Base-by-base conservation (phyloP, 441 rosid species). In the Corymbia calophylla region DNA sequence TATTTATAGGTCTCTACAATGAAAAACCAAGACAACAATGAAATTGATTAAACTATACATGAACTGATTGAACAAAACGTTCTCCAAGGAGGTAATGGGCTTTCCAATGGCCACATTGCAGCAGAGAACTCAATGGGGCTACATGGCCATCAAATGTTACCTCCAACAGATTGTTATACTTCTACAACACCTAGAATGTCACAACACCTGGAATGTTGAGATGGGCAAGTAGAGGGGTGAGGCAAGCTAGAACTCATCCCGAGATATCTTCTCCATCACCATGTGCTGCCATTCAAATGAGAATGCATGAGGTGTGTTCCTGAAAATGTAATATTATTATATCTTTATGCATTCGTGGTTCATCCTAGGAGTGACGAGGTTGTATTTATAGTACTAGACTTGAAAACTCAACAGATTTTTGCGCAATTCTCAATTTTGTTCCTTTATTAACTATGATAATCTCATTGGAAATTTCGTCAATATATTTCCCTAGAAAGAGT, bases 121-220 rank as follows among this genome's bases (percentile, higher is more conserved):
- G 39, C 4, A 53, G 27, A 0, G 23, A 56, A 56, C 60, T 1
- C 12, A 1, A 1, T 3, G 1, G 0, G 60, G 23, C 3, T 10
- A 0, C 29, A 56, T 8, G 25, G 29, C 60, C 5, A 0, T 0
- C 5, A 1, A 56, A 21, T 27, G 0, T 56, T 0, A 23, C 0
- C 8, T 56, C 2, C 2, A 9, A 56, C 60, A 0, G 0, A 7
- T 12, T 27, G 23, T 3, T 1, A 21, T 56, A 56, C 60, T 56
- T 56, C 60, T 4, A 1, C 27, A 0, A 21, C 60, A 21, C 23
- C 60, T 0, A 27, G 60, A 56, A 56, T 56, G 60, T 12, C 39
- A 1, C 27, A 0, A 21, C 60, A 21, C 23, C 27, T 0, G 60
- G 60, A 56, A 56, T 56, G 60, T 12, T 56, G 12, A 56, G 29